phyloP scores from a whole-genome alignment of 306 rosid species.

The Alnus rubra region DNA sequence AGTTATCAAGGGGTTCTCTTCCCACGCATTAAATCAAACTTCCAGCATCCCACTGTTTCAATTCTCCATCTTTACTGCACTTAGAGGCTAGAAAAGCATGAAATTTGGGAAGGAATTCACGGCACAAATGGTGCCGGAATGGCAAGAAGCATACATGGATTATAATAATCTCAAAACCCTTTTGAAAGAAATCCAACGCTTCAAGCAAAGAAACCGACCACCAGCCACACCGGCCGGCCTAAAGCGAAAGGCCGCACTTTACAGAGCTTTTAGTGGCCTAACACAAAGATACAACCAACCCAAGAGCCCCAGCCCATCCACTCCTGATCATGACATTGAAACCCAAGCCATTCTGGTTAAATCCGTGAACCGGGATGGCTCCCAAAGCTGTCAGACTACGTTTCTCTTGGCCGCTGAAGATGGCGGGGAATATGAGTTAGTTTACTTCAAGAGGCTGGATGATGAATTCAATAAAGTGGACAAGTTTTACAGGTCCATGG shows the following conservation, averaged over 20 bases:
- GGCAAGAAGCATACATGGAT: constrained; percentile 77
- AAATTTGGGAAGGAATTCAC: constrained; percentile 75
- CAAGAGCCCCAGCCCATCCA: constrained; percentile 25
- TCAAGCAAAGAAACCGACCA: constrained; percentile 27
- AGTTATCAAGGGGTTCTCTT: too few species aligned
- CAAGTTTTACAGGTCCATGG: constrained; percentile 47
- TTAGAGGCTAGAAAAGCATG: constrained; percentile 30
- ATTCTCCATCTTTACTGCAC: not conserved
- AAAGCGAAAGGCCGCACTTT: constrained; percentile 48
- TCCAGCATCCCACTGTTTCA: too few species aligned
- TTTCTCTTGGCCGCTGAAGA: constrained; percentile 58
- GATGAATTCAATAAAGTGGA: constrained; percentile 67
- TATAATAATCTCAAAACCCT: constrained; percentile 49
- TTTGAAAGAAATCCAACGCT: constrained; percentile 43
- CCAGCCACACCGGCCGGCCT: constrained; percentile 29
- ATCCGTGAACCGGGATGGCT: constrained; percentile 31
- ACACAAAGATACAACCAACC: constrained; percentile 33
- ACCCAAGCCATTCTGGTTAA: constrained; percentile 56
- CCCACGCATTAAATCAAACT: too few species aligned
- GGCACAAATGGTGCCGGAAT: constrained; percentile 73
- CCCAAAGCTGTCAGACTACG: constrained; percentile 43
- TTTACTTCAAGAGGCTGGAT: constrained; percentile 52
- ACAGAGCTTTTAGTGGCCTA: constrained; percentile 78
- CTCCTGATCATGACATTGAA: constrained; percentile 43
- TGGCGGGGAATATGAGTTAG: constrained; percentile 59